A percentile compares a stretch with the other conserved stretches of the same genome.
Evolutionary conservation across 2,329 filamentous ascomycete genomes (phyloP).

Genomic region (Ophiocordyceps camponoti-floridani): DNA sequence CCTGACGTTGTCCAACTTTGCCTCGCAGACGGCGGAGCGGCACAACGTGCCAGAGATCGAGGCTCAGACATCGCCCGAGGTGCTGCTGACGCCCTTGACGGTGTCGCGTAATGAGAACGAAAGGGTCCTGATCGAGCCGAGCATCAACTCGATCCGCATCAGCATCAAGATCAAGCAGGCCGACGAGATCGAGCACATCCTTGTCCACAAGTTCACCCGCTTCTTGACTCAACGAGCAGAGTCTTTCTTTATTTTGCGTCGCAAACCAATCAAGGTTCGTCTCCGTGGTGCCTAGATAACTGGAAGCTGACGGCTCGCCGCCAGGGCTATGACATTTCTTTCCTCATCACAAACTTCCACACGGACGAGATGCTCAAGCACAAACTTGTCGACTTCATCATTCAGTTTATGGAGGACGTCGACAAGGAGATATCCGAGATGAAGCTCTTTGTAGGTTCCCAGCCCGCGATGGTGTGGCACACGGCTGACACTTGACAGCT

Average conservation of each 20-base stretch:
- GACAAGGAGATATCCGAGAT: slow-evolving; percentile 99
- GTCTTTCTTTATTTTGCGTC: slow-evolving; percentile 86
- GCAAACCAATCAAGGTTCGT: slow-evolving; percentile 86
- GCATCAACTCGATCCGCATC: slow-evolving; percentile 89
- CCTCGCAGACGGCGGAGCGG: slow-evolving; percentile 86
- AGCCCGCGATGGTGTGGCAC: too few relatives aligned
- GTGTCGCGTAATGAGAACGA: slow-evolving; percentile 95
- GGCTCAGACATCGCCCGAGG: slow-evolving; percentile 79
- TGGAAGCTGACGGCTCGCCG: slow-evolving; percentile 5
- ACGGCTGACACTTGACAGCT: neutral
- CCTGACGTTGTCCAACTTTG: slow-evolving; percentile 81
- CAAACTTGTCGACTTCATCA: slow-evolving; percentile 97
- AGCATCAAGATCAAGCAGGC: slow-evolving; percentile 99
- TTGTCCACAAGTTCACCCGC: slow-evolving; percentile 95
- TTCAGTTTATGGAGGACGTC: slow-evolving; percentile 99
- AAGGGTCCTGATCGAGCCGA: slow-evolving; percentile 87
- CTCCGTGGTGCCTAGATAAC: neutral
- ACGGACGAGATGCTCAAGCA: slow-evolving; percentile 98
- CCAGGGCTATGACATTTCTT: slow-evolving; percentile 94
- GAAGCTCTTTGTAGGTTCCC: slow-evolving; percentile 81
- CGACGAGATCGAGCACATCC: slow-evolving; percentile 93
- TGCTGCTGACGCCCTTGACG: slow-evolving; percentile 77
- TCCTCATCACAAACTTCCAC: slow-evolving; percentile 96
- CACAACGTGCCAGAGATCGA: slow-evolving; percentile 98
- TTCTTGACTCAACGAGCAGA: slow-evolving; percentile 94